Base-by-base conservation (phyloP, 1,284 basidiomycete species). In the Schizophyllum commune region DNA sequence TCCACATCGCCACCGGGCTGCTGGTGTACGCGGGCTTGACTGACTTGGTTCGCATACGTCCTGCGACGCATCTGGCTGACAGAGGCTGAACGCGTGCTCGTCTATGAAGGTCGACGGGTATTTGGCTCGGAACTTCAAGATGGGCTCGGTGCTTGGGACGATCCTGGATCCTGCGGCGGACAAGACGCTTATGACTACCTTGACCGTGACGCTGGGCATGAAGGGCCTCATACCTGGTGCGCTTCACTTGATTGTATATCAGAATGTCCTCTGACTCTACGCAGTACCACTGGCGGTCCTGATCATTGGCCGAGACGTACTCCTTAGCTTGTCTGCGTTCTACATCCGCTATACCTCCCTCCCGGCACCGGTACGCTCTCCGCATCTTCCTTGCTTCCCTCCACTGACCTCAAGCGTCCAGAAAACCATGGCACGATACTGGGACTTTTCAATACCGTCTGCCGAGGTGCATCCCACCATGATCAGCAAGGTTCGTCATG, bases 91-190 rank as follows among this genome's bases (percentile, higher is more conserved):
- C 17, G 52, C 60, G 34, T 55, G 21, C 62, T 5, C 66, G 59
- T 55, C 61, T 51, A 47, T 58, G 58, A 72, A 96, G 91, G 82
- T 90, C 58, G 96, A 99, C 69, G 96, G 96, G 1, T 97, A 81
- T 72, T 75, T 99, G 57, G 97, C 96, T 0, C 81, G 96, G 63
- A 83, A 83, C 63, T 97, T 83, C 78, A 87, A 91, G 54, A 90
- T 94, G 88, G 82, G 77, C 58, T 89, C 92, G 9, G 94, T 98
- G 9, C 81, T 99, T 39, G 96, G 96, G 9, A 92, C 92, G 11
- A 96, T 99, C 62, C 82, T 98, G 6, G 97, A 99, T 73, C 96
- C 96, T 7, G 94, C 96, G 0, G 96, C 97, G 1, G 96, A 99
- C 82, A 99, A 99, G 76, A 82, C 87, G 22, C 78, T 99, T 55